Conservation (phyloP, 2,329 filamentous ascomycete species). For the Arthroderma uncinatum region DNA sequence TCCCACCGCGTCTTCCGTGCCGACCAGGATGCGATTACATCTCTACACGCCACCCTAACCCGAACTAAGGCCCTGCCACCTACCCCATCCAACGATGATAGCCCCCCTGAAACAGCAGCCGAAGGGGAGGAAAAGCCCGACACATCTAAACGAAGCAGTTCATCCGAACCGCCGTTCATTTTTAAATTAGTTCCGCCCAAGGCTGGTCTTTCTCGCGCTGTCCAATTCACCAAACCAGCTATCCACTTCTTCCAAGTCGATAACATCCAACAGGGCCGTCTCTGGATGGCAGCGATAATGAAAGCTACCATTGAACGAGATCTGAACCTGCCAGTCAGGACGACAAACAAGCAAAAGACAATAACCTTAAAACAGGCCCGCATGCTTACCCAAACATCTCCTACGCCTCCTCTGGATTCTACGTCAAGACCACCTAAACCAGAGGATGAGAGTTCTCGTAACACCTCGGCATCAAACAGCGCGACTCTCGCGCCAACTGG, state of each 20-base stretch:
- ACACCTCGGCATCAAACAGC: background rate
- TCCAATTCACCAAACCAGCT: conserved; percentile 94
- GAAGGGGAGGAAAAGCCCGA: conserved; percentile 16
- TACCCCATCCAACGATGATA: conserved; percentile 35
- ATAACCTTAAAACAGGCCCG: conserved; percentile 84
- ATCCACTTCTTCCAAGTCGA: conserved; percentile 97
- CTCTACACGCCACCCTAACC: conserved; percentile 82
- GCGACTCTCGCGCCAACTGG: background rate
- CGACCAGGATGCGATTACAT: conserved; percentile 80
- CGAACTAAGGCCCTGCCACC: conserved; percentile 64
- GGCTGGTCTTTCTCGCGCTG: conserved; percentile 72
- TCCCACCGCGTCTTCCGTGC: conserved; percentile 94
- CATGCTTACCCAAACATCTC: conserved; percentile 77
- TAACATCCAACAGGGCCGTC: conserved; percentile 70
- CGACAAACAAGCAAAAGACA: conserved; percentile 89
- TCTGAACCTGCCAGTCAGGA: conserved; percentile 61
- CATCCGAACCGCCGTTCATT: conserved; percentile 67
- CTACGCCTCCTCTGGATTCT: conserved; percentile 46
- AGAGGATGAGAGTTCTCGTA: background rate
- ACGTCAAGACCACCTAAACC: conserved; percentile 25
- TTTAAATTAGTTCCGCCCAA: conserved; percentile 95
- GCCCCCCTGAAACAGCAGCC: background rate
- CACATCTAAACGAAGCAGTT: background rate
- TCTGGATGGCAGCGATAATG: conserved; percentile 98
- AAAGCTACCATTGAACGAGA: conserved; percentile 98